Conservation (phyloP, 129 eudicot species). For the Deinandra increscens region DNA sequence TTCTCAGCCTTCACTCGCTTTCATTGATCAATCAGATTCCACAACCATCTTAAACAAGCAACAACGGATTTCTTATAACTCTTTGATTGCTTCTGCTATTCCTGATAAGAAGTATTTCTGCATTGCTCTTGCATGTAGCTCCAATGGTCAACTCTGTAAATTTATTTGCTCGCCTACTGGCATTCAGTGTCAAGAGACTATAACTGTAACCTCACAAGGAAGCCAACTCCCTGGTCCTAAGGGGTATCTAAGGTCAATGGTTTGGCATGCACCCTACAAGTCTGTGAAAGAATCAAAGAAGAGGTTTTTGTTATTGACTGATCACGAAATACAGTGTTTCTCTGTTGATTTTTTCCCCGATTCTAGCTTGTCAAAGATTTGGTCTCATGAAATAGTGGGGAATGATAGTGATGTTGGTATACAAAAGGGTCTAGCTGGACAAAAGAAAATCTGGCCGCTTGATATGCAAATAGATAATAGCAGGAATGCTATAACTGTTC, state of each 20-base stretch:
- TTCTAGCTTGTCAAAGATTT: constrained; percentile 48
- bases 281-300: constrained; percentile 45
- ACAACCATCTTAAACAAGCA: constrained; percentile 36
- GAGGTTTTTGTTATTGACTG: constrained; percentile 71
- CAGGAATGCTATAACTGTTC: constrained; percentile 75
- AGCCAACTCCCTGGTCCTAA: constrained; percentile 45
- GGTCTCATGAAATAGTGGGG: constrained; percentile 93
- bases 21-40: constrained; percentile 38
- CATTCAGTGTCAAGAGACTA: constrained; percentile 38
- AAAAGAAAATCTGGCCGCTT: constrained; percentile 91
- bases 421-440: constrained; percentile 92
- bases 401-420: constrained; percentile 86
- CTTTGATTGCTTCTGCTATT: constrained; percentile 66
- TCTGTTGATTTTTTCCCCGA: constrained; percentile 40
- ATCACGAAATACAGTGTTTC: constrained; percentile 83
- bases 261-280: constrained; percentile 51
- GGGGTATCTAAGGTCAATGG: constrained; percentile 83
- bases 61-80: constrained; percentile 48
- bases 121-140: constrained; percentile 77
- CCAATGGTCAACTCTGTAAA: constrained; percentile 73
- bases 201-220: constrained; percentile 35
- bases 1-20: constrained; percentile 36
- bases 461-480: constrained; percentile 69
- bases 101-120: constrained; percentile 42
- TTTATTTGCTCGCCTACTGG: constrained; percentile 61